These are phyloP conservation scores for Chernovozyma aurita DNA, from an alignment of 1,139 yeast genomes.

Conservation along the genomic window DNA sequence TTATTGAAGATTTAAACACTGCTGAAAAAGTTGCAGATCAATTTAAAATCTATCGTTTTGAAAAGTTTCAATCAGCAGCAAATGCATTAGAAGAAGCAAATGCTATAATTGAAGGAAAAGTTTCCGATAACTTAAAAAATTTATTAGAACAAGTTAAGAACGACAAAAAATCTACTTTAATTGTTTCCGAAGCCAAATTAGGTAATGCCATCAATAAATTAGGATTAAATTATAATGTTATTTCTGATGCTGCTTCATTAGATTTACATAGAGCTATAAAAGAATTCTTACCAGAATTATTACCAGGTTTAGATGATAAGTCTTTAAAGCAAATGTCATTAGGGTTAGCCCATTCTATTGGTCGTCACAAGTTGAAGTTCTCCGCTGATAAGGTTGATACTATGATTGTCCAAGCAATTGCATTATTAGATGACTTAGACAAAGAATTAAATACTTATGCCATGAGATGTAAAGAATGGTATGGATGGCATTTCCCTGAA, in stretches of 20 bases:
- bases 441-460: conserved; percentile 97
- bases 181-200: conserved; percentile 92
- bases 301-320: conserved; percentile 87
- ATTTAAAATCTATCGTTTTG: conserved; percentile 91
- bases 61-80: conserved; percentile 91
- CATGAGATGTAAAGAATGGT: conserved; percentile 99
- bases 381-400: conserved; percentile 98
- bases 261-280: conserved; percentile 94
- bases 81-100: conserved; percentile 95
- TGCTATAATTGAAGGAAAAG: conserved; percentile 89
- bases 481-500: conserved; percentile 99
- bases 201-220: conserved; percentile 95
- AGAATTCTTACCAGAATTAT: conserved; percentile 86
- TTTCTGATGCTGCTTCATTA: conserved; percentile 90
- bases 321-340: conserved; percentile 91
- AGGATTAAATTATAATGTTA: conserved; percentile 82
- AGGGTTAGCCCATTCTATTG: conserved; percentile 96
- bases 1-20: conserved; percentile 73
- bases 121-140: conserved; percentile 74
- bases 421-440: conserved; percentile 91
- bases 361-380: conserved; percentile 95
- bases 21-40: conserved; percentile 76
- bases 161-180: conserved; percentile 84
- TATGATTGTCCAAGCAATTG: conserved; percentile 98
- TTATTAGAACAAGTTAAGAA: conserved; percentile 77